phyloP scores from a whole-genome alignment of 257 asterid genomes.

The Fraxinus cuspidata region DNA sequence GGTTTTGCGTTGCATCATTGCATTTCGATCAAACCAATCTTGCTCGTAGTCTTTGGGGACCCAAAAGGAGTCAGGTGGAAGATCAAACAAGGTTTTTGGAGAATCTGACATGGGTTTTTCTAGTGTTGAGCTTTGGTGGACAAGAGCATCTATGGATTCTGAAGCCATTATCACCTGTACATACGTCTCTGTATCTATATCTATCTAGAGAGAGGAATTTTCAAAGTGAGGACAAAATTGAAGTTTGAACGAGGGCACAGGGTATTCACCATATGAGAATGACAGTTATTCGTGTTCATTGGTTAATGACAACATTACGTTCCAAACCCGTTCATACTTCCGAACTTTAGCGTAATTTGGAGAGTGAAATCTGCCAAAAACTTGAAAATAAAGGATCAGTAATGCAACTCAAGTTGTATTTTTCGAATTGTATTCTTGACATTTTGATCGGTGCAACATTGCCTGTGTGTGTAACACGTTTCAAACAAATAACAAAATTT shows the following conservation, averaged over 20 bases:
- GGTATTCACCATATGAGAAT: constrained; percentile 33
- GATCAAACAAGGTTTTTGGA: constrained; percentile 36
- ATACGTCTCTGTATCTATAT: neutral
- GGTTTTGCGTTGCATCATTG: constrained; percentile 56
- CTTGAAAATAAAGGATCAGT: neutral
- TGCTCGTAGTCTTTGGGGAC: constrained; percentile 46
- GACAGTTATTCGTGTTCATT: constrained; percentile 30
- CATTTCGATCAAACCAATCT: constrained; percentile 59
- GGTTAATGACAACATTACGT: constrained; percentile 22
- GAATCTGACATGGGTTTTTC: constrained; percentile 21
- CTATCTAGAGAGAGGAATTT: neutral
- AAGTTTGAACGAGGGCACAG: constrained; percentile 32
- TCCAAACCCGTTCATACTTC: neutral
- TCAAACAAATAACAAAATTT: too few relatives aligned
- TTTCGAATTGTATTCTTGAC: too few relatives aligned
- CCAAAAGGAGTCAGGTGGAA: constrained; percentile 68
- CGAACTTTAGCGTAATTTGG: neutral
- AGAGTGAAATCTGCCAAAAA: neutral
- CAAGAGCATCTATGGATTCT: neutral
- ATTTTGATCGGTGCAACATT: too few relatives aligned
- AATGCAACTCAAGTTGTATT: too few relatives aligned
- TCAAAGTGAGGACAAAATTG: constrained; percentile 1
- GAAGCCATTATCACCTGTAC: constrained; percentile 9
- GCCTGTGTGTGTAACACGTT: too few relatives aligned
- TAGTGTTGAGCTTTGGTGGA: neutral